A percentile compares a stretch with the other conserved stretches of the same genome.
phyloP scores from a whole-genome alignment of 2,329 filamentous ascomycete species.

The Pyrenophora seminiperda region DNA sequence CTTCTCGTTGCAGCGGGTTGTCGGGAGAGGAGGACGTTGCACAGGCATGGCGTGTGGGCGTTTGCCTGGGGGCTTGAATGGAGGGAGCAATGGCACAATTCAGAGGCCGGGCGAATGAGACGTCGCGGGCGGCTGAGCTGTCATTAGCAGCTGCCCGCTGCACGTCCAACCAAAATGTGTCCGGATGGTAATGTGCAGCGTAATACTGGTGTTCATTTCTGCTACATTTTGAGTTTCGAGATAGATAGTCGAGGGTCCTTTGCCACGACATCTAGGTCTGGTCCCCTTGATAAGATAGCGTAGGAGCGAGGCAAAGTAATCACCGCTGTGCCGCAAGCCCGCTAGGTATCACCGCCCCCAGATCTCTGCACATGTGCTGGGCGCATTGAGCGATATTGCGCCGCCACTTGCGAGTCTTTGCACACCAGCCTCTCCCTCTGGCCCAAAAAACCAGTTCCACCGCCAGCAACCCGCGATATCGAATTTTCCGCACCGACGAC shows the following conservation, averaged over 20 bases:
- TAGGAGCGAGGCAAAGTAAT: background rate
- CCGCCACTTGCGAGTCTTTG: too few species aligned
- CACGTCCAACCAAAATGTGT: background rate
- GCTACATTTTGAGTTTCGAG: background rate
- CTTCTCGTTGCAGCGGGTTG: constrained; percentile 11
- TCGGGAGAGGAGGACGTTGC: constrained; percentile 5
- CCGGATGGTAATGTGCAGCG: background rate
- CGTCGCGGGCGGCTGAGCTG: constrained; percentile 2
- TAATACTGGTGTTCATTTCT: background rate
- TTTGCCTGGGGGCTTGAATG: constrained; percentile 9
- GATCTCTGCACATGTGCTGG: background rate
- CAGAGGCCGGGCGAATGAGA: constrained; percentile 14
- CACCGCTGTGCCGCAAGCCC: too few species aligned
- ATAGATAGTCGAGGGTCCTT: too few species aligned
- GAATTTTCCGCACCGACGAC: constrained; percentile 2
- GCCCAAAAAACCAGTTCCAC: background rate
- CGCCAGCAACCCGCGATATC: background rate
- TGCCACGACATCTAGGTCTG: too few species aligned
- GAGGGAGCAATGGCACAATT: constrained; percentile 1
- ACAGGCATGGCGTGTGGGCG: constrained; percentile 5
- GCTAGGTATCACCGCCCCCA: background rate
- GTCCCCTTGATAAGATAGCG: background rate
- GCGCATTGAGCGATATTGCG: too few species aligned
- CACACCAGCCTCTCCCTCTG: background rate
- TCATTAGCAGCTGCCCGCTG: background rate